Evolutionary conservation across 2,329 filamentous ascomycete species (phyloP), one percentile per base, ranked within the genome.

Genomic region (Clonostachys rhizophaga): DNA sequence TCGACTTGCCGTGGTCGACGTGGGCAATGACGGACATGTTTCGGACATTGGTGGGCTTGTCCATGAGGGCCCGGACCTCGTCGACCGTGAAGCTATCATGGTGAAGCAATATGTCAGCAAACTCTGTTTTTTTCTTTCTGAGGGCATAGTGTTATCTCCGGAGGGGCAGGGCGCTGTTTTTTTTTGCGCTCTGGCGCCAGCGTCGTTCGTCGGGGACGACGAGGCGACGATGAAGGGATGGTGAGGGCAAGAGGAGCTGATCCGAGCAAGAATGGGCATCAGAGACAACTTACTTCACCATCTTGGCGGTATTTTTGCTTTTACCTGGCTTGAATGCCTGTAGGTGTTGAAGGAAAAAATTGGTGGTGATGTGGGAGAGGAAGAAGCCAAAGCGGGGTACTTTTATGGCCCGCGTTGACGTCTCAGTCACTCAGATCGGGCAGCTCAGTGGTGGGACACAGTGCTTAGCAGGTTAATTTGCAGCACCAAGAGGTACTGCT

Each of bases 1-100:
- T 99, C 64, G 94, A 99, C 79, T 99, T 99, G 81, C 94, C 94
- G 85, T 99, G 94, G 78, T 99, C 94, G 86, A 99, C 91, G 81
- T 99, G 94, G 74, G 94, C 94, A 90, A 97, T 97, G 74, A 99
- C 94, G 79, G 91, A 96, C 92, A 96, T 97, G 86, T 97, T 97
- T 75, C 81, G 79, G 71, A 86, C 81, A 72, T 86, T 86, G 69
- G 71, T 78, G 61, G 87, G 84, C 76, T 86, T 85, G 83, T 90
- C 86, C 87, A 88, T 89, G 70, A 88, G 65, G 64, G 53, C 61
- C 73, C 86, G 85, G 73, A 91, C 88, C 84, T 90, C 91, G 72
- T 97, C 92, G 78, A 96, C 86, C 69, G 94, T 97, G 86, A 97
- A 97, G 86, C 91, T 96, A 69, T 70, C 54, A 47, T 47, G 47